These are phyloP conservation scores for Colletotrichum sp. DNA, from an alignment of 2,329 filamentous ascomycete species.

Conservation along the genomic window DNA sequence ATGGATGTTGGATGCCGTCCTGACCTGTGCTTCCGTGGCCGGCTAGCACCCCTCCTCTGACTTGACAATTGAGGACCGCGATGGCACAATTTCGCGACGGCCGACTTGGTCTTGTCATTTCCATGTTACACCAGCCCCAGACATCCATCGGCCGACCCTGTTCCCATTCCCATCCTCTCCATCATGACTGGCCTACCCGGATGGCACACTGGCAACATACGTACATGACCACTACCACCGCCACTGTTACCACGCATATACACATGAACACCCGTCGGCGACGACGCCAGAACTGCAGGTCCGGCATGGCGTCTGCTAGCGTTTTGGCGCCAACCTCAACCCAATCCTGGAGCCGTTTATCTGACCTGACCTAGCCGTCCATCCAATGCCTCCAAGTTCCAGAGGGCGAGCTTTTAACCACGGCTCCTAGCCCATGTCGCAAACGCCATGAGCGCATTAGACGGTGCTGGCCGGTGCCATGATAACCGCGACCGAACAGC, in stretches of 20 bases:
- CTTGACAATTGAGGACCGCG: conserved; percentile 8
- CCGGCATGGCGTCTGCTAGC: conserved; percentile 15
- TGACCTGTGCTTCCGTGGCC: neutral
- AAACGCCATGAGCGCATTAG: conserved; percentile 3
- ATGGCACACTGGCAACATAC: neutral
- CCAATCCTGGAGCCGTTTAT: neutral
- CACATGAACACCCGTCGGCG: neutral
- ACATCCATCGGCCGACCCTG: neutral
- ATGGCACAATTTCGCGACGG: conserved; percentile 1
- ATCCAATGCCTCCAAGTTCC: neutral
- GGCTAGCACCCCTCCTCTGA: neutral
- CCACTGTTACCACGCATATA: neutral
- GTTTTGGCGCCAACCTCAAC: conserved; percentile 4
- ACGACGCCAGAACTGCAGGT: conserved; percentile 17
- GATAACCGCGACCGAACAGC: conserved; percentile 10
- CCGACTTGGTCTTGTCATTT: neutral
- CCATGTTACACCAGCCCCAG: conserved; percentile 5
- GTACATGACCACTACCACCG: neutral
- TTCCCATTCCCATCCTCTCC: neutral
- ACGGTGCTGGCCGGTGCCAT: neutral
- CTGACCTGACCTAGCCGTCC: neutral
- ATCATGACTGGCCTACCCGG: conserved; percentile 3
- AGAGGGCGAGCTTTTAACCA: neutral
- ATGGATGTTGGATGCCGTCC: neutral
- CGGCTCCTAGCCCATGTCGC: neutral